Evolutionary conservation across 2,329 filamentous ascomycete species (phyloP), one percentile per base, ranked within the genome.

Genomic region (Hymenoscyphus occultus): DNA sequence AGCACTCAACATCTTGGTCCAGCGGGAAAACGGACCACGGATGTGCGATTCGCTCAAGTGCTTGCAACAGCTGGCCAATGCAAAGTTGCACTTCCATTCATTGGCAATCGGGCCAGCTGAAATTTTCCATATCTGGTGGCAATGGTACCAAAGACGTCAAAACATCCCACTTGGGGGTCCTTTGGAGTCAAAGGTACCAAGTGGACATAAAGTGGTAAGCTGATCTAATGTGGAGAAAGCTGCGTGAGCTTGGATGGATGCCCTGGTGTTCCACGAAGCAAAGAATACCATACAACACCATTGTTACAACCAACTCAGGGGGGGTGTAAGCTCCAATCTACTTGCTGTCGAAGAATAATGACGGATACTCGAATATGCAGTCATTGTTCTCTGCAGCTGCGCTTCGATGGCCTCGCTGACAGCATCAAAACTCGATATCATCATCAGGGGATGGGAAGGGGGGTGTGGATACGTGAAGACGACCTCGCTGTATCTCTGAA

Each of bases 201-300:
- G 40, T 45, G 40, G 40, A 5, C 16, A n/a, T 7, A 7, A 48
- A 48, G 42, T 12, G 14, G n/a, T 51, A 9, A 51, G 45, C 45
- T 51, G 45, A 51, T 51, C 45, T 51, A 19, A 51, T 51, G 45
- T n/a, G 45, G 45, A 51, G 45, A 22, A 19, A 51, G 45, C 45
- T 51, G 19, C 16, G 19, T 16, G 40, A 45, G 40, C 13, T 45
- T 16, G 16, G 14, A n/a, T 45, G 42, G 42, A 51, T 51, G 45
- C 45, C n/a, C 22, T 22, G 22, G 22, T 22, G 22, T 22, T 16
- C 45, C n/a, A 19, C 45, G 22, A 51, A 22, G 45, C 6, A 14
- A 16, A 16, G 40, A 40, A 16, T 16, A n/a, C 16, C n/a, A 51
- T n/a, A 51, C 45, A 51, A 51, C 42, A 48, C 5, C 42, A 19